phyloP scores from a whole-genome alignment of 176 grass and related monocot species.

The Puya raimondii region DNA sequence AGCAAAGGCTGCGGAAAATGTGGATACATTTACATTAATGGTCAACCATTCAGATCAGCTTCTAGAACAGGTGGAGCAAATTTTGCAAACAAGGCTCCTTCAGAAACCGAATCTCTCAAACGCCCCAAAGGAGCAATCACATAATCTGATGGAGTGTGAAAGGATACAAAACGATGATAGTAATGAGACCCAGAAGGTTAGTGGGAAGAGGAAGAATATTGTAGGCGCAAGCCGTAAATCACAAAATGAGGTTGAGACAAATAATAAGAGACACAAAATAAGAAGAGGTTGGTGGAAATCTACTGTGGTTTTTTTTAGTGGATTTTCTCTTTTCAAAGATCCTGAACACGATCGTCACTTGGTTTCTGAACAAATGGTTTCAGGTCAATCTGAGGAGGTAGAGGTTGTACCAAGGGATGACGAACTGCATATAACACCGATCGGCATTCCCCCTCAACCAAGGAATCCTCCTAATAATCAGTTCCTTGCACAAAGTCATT shows the following conservation, averaged over 20 bases:
- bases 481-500: conserved; percentile 53
- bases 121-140: conserved; percentile 33
- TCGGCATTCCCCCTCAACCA: conserved; percentile 31
- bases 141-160: conserved; percentile 35
- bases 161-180: conserved; percentile 26
- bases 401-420: conserved; percentile 38
- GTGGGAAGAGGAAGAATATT: conserved; percentile 49
- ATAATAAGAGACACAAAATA: conserved; percentile 56
- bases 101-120: conserved; percentile 42
- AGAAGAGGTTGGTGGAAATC: conserved; percentile 46
- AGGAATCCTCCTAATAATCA: conserved; percentile 36
- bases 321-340: not conserved
- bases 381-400: conserved; percentile 33
- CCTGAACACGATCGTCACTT: conserved; percentile 12
- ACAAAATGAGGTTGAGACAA: conserved; percentile 41
- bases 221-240: conserved; percentile 19
- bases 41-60: conserved; percentile 54
- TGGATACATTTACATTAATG: conserved; percentile 51
- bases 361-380: not conserved
- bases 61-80: conserved; percentile 59
- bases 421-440: conserved; percentile 37
- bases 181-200: conserved; percentile 36
- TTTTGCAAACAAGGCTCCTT: conserved; percentile 34
- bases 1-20: conserved; percentile 71
- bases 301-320: conserved; percentile 10